Evolutionary conservation across 2,329 filamentous ascomycete genomes (phyloP), one percentile per base, ranked within the genome.

Genomic region (Trichoderma atroviride): DNA sequence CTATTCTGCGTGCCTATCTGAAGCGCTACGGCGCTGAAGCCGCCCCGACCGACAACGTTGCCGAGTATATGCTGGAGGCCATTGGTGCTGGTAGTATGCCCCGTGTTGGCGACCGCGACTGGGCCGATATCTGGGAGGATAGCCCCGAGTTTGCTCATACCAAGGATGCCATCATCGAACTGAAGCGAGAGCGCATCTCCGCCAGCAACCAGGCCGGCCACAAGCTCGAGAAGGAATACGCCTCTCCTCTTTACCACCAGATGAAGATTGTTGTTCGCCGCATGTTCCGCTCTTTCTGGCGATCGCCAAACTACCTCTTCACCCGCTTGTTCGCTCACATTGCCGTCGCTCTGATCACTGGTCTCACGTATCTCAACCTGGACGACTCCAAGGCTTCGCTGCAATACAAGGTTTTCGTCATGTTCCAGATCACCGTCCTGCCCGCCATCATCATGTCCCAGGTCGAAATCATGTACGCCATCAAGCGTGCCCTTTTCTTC

Each of bases 351-450:
- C 76, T 97, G 16, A 82, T 96, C 68, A 93, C 91, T 0, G 94
- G 94, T 74, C 85, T 97, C 14, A 91, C 91, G 40, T 97, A 91
- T 78, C 83, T 96, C 59, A 87, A 93, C 71, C 87, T 97, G 10
- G 89, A 95, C 76, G 81, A 94, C 75, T 93, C 91, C 2, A 87
- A 91, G 11, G 82, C 90, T 1, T 92, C 91, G 1, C 85, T 97
- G 5, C 94, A 97, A 79, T 92, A 96, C 83, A 90, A 91, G 70
- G 87, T 97, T 71, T 97, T 97, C 79, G 88, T 95, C 79, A 92
- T 96, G 78, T 97, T 97, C 87, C 93, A 96, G 78, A 88, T 94
- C 63, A 93, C 92, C 0, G 92, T 97, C 27, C 85, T 97, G 31
- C 93, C 93, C 0, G 92, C 92, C 1, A 84, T 96, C 35, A 93